Conservation (phyloP, 257 asterid genomes). For the Ballota nigra region DNA sequence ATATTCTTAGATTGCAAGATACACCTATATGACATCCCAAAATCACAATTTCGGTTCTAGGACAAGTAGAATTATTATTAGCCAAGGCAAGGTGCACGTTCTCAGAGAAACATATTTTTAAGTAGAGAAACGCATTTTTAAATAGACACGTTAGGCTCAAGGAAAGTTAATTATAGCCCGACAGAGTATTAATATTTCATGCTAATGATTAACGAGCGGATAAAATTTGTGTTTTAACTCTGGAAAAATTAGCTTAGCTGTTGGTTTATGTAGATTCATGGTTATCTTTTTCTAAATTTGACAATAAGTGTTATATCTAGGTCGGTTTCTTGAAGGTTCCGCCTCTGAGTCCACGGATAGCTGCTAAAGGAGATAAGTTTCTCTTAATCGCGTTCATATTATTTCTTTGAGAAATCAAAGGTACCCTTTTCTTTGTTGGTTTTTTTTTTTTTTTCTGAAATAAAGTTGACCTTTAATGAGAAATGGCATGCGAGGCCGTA, state of each 20-base stretch:
- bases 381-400: conserved; percentile 13
- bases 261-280: background rate
- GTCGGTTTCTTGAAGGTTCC: conserved; percentile 24
- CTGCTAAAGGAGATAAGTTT: background rate
- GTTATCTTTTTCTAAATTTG: background rate
- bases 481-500: conserved; percentile 65
- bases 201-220: background rate
- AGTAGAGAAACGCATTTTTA: too few species aligned
- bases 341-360: background rate
- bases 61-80: too few species aligned
- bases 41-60: too few species aligned
- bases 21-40: too few species aligned
- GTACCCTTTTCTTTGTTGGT: conserved; percentile 22
- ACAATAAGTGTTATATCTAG: background rate
- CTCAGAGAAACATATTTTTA: too few species aligned
- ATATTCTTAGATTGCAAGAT: too few species aligned
- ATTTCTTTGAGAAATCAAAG: conserved; percentile 18
- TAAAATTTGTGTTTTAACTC: background rate
- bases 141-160: too few species aligned
- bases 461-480: conserved; percentile 20
- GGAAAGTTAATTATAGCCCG: background rate
- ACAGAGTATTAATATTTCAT: background rate
- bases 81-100: too few species aligned
- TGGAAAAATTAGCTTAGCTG: too few species aligned
- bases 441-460: conserved; percentile 16